Base-by-base conservation (phyloP, 2,329 filamentous ascomycete genomes). In the Keithomyces neogunnii region DNA sequence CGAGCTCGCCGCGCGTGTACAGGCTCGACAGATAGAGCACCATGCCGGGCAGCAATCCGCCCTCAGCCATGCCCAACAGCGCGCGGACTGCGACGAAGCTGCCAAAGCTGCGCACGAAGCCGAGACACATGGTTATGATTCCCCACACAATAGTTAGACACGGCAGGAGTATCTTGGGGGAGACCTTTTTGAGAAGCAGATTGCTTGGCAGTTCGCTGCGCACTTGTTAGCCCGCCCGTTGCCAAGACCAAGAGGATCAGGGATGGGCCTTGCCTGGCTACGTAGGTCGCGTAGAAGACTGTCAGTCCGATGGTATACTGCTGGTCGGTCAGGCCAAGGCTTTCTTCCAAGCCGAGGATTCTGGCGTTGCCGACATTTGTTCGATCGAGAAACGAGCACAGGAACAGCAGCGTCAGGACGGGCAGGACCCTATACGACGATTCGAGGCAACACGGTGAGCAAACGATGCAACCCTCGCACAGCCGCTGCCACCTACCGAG, bases 311-410 rank as follows among this genome's bases (percentile, higher is more conserved):
- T 76, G 46, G 82, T 78, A 63, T 86, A 88, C 60, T 87, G 80
- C 50, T 73, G 67, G 52, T 83, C 78, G 4, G 68, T 77, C 56
- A 88, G 80, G 44, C 69, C 62, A 2, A 85, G 63, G 58, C 83
- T 78, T 1, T 68, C 57, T 57, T 85, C 78, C 11, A 88, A 71
- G 1, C 80, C 78, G 48, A 84, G 73, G 7, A 87, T 80, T 54
- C 81, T 81, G 29, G 84, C 84, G 60, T 88, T 87, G 38, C 84
- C 85, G 38, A 88, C 81, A 61, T 88, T 88, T n/a, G 84, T 86
- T 42, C 85, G 76, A 64, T 88, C 85, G 47, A 78, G 70, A 54
- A 77, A 77, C 1, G 82, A 85, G 66, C 80, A 85, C 8, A 86
- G 71, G 57, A 85, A 85, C 1, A 87, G 68, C 0, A 86, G 59